Base-by-base conservation (phyloP, 441 rosid genomes). In the Populus trichocarpa region DNA sequence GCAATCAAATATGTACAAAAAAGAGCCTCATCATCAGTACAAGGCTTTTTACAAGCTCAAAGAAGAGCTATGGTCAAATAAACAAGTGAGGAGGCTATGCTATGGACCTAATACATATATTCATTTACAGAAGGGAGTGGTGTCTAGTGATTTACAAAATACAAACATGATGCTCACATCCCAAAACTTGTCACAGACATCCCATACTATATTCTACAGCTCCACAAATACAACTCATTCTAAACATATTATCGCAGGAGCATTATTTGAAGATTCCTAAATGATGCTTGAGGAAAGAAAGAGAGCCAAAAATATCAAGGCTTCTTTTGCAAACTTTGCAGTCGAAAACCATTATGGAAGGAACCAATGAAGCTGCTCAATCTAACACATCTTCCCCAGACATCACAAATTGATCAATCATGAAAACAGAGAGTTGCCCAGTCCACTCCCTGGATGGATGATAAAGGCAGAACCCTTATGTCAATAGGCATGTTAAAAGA, bases 401-500 rank as follows among this genome's bases (percentile, higher is more conserved):
- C 77, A 84, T 79, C 46, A 84, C 65, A 77, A 70, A 71, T 53
- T 73, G 82, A 86, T 80, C 82, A 83, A 80, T 84, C 87, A 85
- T 78, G 85, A 80, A 77, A 84, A 85, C 80, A 86, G 78, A 77
- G 85, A 77, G 82, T 78, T 82, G 80, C 81, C 78, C 81, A 80
- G 79, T 84, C 77, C 85, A 81, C 83, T 79, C 77, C 89, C 89
- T 85, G 88, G 86, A 85, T 81, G 76, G 77, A 76, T 61, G 81
- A 76, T 87, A 77, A 83, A 72, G 82, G 66, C 61, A 80, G 79
- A 83, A 82, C 75, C 77, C 84, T 81, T 74, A 67, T 72, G 88
- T 87, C 89, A 87, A 84, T 83, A 83, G 79, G 69, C 81, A 79
- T 76, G 22, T 38, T 18, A 53, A 53, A 72, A 72, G 71, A 76